Base-by-base conservation (phyloP, 208 protist species). In the Trypanosoma conorhini region DNA sequence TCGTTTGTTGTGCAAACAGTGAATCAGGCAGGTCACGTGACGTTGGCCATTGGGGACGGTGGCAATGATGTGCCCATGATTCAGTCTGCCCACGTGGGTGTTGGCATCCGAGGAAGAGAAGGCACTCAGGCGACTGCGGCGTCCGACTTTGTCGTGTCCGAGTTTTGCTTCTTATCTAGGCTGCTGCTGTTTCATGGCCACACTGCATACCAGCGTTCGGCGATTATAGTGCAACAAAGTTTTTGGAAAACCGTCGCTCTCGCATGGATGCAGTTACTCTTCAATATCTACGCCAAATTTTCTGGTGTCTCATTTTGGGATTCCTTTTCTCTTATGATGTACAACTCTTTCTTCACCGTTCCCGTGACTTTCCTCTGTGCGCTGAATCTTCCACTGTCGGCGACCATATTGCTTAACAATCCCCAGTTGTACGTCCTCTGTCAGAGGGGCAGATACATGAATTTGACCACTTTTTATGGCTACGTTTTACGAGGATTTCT, bases 161-260 rank as follows among this genome's bases (percentile, higher is more conserved):
- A 92, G 79, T 99, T 99, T 72, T 81, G 84, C 52, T 98, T 91
- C 52, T 79, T 99, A 8, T 82, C 85, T 46, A 78, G 84, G 50
- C 80, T 99, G 8, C 76, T 99, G 13, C 79, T 98, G 5, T 89
- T 98, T 63, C 98, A 99, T 63, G 98, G 98, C 22, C 85, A 93
- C 63, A 97, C 87, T 21, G 94, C 92, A 21, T 98, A 94, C 70
- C 72, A 90, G 24, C 86, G 97, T 24, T 96, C 90, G 5, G 78
- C 90, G 9, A 92, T 95, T 70, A 94, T 98, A 40, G 94, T 98
- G 24, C 93, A 97, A 69, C 98, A 99, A 77, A 98, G 87, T 70
- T 99, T 99, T 67, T 98, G 98, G 77, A 99, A 99, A 83, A 97
- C 92, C 50, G 86, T 97, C 22, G 79, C 97, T 26, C 81, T 98